These are phyloP conservation scores for Anthracocystis panici-leucophaei DNA, from an alignment of 1,284 basidiomycete genomes.

Conservation along the genomic window DNA sequence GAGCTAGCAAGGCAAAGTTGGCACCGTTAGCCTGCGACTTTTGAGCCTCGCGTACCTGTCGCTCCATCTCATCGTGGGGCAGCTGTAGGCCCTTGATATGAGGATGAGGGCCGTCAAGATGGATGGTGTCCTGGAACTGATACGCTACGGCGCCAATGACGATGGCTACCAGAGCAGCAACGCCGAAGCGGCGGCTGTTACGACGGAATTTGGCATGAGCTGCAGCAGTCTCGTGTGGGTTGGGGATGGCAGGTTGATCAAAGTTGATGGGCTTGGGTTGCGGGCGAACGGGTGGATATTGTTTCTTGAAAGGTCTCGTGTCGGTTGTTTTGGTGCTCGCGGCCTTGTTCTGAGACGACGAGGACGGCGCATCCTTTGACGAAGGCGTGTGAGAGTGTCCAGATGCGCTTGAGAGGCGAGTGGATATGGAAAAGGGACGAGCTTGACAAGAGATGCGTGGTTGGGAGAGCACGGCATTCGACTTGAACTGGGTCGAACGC, in stretches of 20 bases:
- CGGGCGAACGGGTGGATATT: slow-evolving; percentile 57
- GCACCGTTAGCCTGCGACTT: slow-evolving; percentile 45
- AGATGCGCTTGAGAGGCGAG: slow-evolving; percentile 1
- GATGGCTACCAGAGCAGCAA: slow-evolving; percentile 14
- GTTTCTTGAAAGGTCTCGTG: slow-evolving; percentile 48
- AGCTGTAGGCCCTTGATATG: slow-evolving; percentile 45
- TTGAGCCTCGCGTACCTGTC: slow-evolving; percentile 52
- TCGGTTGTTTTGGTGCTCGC: slow-evolving; percentile 14
- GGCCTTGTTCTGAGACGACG: background rate
- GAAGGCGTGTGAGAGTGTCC: slow-evolving; percentile 2
- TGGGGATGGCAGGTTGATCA: slow-evolving; percentile 66
- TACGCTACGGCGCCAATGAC: slow-evolving; percentile 40
- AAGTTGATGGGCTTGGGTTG: slow-evolving; percentile 62
- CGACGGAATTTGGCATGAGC: slow-evolving; percentile 62
- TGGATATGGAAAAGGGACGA: slow-evolving; percentile 13
- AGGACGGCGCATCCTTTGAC: slow-evolving; percentile 8
- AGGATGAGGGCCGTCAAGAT: slow-evolving; percentile 49
- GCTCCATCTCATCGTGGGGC: slow-evolving; percentile 59
- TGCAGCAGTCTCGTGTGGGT: slow-evolving; percentile 63
- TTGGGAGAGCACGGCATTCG: background rate
- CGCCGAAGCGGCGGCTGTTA: slow-evolving; percentile 29
- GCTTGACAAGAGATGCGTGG: slow-evolving; percentile 10
- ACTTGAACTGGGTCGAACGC: background rate
- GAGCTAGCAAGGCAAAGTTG: slow-evolving; percentile 60
- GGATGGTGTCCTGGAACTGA: slow-evolving; percentile 35